phyloP scores from a whole-genome alignment of 2,329 filamentous ascomycete species.

The Cordyceps militaris region DNA sequence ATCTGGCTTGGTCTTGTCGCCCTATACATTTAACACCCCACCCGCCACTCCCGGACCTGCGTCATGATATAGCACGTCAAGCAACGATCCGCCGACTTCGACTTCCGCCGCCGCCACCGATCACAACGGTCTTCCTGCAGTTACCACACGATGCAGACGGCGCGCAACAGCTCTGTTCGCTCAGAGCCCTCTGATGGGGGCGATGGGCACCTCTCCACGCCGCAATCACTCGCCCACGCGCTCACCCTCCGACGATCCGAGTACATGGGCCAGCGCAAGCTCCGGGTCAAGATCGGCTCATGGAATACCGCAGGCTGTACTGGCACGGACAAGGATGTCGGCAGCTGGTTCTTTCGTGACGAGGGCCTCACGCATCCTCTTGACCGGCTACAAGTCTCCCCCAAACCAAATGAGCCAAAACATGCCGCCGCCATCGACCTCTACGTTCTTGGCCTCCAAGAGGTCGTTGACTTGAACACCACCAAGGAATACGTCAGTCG shows the following conservation, averaged over 20 bases:
- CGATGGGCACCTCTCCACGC: slow-evolving; percentile 39
- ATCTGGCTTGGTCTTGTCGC: background rate
- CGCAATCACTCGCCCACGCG: slow-evolving; percentile 54
- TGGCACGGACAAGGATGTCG: slow-evolving; percentile 81
- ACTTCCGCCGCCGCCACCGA: background rate
- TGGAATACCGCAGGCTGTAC: slow-evolving; percentile 91
- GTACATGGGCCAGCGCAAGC: slow-evolving; percentile 65
- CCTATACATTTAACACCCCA: background rate
- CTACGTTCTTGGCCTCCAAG: slow-evolving; percentile 86
- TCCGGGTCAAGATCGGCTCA: slow-evolving; percentile 82
- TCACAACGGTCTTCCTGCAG: slow-evolving; percentile 7
- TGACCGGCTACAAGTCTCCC: slow-evolving; percentile 43
- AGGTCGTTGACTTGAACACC: slow-evolving; percentile 80
- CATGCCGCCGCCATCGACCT: slow-evolving; percentile 64
- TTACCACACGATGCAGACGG: slow-evolving; percentile 21
- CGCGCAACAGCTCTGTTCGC: slow-evolving; percentile 23
- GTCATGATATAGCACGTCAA: slow-evolving; percentile 14
- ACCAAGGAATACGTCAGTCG: slow-evolving; percentile 68
- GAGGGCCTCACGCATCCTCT: slow-evolving; percentile 61
- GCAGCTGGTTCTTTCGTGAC: slow-evolving; percentile 78
- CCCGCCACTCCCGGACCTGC: background rate
- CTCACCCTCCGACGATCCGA: slow-evolving; percentile 70
- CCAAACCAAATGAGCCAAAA: slow-evolving; percentile 25
- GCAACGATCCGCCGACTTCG: background rate
- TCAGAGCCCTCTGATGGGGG: slow-evolving; percentile 34